Evolutionary conservation across 2,329 filamentous ascomycete genomes (phyloP), one percentile per base, ranked within the genome.

Genomic region (Botrytis deweyae): DNA sequence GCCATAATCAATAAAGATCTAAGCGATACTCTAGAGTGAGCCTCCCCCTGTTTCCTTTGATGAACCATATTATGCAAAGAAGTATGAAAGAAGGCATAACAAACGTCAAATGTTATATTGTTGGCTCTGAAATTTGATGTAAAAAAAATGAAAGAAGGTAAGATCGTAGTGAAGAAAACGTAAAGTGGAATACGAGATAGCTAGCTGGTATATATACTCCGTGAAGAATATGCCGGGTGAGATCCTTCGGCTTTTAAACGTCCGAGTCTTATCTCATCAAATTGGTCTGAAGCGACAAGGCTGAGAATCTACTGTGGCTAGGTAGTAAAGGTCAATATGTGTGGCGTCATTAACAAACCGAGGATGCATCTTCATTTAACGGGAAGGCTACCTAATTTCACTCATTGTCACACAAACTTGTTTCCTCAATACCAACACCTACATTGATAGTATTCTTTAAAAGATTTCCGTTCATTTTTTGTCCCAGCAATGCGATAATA

Each of bases 301-400:
- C 65, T 68, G 65, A 68, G 14, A 40, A n/a, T 33, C 1, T 40
- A 33, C 7, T 59, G 66, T 58, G 66, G 66, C 52, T 58, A n/a
- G n/a, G n/a, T n/a, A n/a, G n/a, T 33, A 20, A 25, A 63, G 25
- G 6, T 62, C 25, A 16, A 18, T 7, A 20, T 58, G 33, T 67
- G 65, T 69, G 66, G 66, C 66, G 49, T 58, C 16, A 10, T 58
- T 5, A 69, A 33, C 38, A 59, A 58, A 33, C 66, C 66, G 66
- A 58, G 66, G 49, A 49, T 58, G 36, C 40, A 68, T 38, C 46
- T 38, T 42, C 66, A 63, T 68, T 10, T 18, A 58, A 42, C 46
- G 20, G 55, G 65, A 40, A 55, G 49, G 49, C 66, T 69, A 38
- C 52, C 52, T 58, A 29, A 29, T 33, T 29, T 69, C 29, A 22